Base-by-base conservation (phyloP, 108 stramenopile genomes). In the Phaeodactylum tricornutum region DNA sequence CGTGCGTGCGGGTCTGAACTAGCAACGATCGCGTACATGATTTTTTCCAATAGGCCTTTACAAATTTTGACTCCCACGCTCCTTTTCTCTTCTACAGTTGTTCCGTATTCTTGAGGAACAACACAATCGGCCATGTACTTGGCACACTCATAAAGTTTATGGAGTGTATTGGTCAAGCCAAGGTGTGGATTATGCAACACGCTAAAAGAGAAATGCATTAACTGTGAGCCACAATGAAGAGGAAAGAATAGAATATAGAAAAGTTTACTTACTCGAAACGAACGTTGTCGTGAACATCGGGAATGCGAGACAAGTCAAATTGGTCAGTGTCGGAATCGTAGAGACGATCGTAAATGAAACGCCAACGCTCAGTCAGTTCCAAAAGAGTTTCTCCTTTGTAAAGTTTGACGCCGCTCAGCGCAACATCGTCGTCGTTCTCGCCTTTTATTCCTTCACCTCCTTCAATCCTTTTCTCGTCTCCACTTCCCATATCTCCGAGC, bases 41-140 rank as follows among this genome's bases (percentile, higher is more conserved):
- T 93, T 74, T 99, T 99, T 46, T 95, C 95, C 29, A 97, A 59
- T 16, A 99, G 74, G 23, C 88, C 69, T 39, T 63, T 69, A 55
- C 92, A 95, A 67, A 96, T 95, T 55, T 89, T 93, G 30, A 62
- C 55, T 15, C 93, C 96, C 30, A 96, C 90, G 25, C 68, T 73
- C 34, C 87, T 58, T 47, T 95, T 93, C 38, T 93, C 87, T 12
- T 56, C 57, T 36, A 79, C 55, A 0, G 94, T 90, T 19, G 84
- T 81, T 34, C 96, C 96, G 59, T 96, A 98, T 65, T 98, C 97
- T 40, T 97, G 96, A 11, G 98, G 98, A 11, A 97, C 93, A 27
- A 97, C 88, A 29, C 81, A 79, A 59, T 94, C 92, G 6, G 95
- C 95, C 74, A 99, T 92, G 6, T 56, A 32, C 55, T 92, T 87